Percentiles rank a stretch among this genome's conserved stretches.
Conservation (phyloP, 257 asterid species). For the Plantago major region DNA sequence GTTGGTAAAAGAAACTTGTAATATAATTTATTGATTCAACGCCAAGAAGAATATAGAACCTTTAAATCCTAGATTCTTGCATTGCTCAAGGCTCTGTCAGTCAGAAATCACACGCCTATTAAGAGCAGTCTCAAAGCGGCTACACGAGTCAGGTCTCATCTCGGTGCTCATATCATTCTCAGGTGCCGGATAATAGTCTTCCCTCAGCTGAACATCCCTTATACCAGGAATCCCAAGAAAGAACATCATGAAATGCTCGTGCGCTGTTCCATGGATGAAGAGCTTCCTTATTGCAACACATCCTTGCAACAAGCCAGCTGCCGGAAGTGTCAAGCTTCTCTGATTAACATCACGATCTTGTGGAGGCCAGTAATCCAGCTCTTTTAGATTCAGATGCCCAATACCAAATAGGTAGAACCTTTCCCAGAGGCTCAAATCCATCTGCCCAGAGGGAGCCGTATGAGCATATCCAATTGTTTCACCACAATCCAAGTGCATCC, state of each 20-base stretch:
- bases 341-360: slow-evolving; percentile 88
- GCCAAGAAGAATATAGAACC: too few relatives aligned
- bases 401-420: slow-evolving; percentile 60
- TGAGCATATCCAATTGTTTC: slow-evolving; percentile 77
- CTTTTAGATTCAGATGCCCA: slow-evolving; percentile 43
- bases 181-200: slow-evolving; percentile 90
- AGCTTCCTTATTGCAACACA: slow-evolving; percentile 63
- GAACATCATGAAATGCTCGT: slow-evolving; percentile 80
- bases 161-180: slow-evolving; percentile 97
- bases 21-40: too few relatives aligned
- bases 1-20: too few relatives aligned
- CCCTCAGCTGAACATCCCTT: slow-evolving; percentile 86
- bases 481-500: slow-evolving; percentile 81
- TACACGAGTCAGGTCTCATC: slow-evolving; percentile 82
- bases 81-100: slow-evolving; percentile 22
- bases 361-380: slow-evolving; percentile 92
- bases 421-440: slow-evolving; percentile 95
- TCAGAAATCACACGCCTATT: slow-evolving; percentile 63
- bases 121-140: slow-evolving; percentile 73
- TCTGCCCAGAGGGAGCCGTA: slow-evolving; percentile 86
- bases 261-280: slow-evolving; percentile 84
- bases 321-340: slow-evolving; percentile 77
- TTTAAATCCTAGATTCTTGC: too few relatives aligned
- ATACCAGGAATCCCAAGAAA: slow-evolving; percentile 40
- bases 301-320: slow-evolving; percentile 67